Evolutionary conservation across 805 yeast species (phyloP).

Genomic region (Hanseniaspora vineae): DNA sequence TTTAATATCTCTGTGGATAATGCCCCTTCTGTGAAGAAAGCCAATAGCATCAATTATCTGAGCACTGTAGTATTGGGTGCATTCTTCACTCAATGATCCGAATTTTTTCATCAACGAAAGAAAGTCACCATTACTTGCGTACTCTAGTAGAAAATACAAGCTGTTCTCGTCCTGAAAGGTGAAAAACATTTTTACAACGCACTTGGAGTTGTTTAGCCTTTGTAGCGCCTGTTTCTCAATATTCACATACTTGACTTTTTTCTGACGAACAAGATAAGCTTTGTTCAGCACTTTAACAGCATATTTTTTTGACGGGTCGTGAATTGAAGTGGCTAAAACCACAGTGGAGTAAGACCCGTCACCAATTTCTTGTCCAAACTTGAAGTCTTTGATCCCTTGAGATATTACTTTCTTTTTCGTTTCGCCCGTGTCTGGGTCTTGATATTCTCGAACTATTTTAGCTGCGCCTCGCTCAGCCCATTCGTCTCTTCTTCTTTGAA

Average conservation of each 20-base stretch:
- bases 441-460: constrained; percentile 31
- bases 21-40: constrained; percentile 63
- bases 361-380: constrained; percentile 79
- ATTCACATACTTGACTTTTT: constrained; percentile 73
- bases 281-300: constrained; percentile 71
- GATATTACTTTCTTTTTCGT: constrained; percentile 36
- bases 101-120: constrained; percentile 51
- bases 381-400: constrained; percentile 67
- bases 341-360: constrained; percentile 96
- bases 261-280: constrained; percentile 65
- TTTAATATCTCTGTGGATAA: constrained; percentile 69
- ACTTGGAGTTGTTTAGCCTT: constrained; percentile 45
- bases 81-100: constrained; percentile 61
- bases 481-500: constrained; percentile 24
- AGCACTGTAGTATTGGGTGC: constrained; percentile 54
- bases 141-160: constrained; percentile 63
- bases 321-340: constrained; percentile 68
- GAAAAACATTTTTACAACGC: constrained; percentile 56
- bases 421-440: constrained; percentile 35
- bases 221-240: constrained; percentile 73
- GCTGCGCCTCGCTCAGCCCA: constrained; percentile 55
- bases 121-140: constrained; percentile 70
- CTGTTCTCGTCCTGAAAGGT: constrained; percentile 71
- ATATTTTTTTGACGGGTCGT: constrained; percentile 53
- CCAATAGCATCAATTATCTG: constrained; percentile 63